phyloP scores from a whole-genome alignment of 225 moss, liverwort and hornwort genomes.

The Pleurozium schreberi region DNA sequence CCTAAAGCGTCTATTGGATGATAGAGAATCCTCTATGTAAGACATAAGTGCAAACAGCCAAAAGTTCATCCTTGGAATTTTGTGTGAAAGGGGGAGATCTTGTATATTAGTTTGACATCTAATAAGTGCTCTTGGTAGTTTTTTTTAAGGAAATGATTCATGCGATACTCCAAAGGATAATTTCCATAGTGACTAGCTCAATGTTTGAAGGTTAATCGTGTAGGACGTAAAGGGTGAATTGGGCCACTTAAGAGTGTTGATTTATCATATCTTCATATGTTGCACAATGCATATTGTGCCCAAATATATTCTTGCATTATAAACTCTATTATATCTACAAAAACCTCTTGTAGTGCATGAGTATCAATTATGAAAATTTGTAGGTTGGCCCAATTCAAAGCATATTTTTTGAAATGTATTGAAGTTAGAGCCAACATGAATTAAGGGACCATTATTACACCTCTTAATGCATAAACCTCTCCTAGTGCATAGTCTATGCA shows the following conservation, averaged over 20 bases:
- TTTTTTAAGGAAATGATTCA: background rate
- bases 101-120: background rate
- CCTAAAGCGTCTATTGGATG: background rate
- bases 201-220: rapidly evolving
- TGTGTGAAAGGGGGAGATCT: no score
- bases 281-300: background rate
- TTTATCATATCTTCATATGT: background rate
- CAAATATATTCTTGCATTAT: background rate
- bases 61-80: no score
- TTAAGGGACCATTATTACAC: no score
- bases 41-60: no score
- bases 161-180: rapidly evolving
- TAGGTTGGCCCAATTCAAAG: no score
- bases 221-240: background rate
- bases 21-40: no score
- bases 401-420: no score
- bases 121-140: background rate
- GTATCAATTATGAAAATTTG: no score
- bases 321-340: background rate
- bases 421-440: no score
- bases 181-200: rapidly evolving
- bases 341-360: background rate
- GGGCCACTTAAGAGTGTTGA: background rate
- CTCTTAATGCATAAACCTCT: no score
- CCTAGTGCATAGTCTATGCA: no score